phyloP scores from a whole-genome alignment of 768 basidiomycete species.

The Hericium coralloides region DNA sequence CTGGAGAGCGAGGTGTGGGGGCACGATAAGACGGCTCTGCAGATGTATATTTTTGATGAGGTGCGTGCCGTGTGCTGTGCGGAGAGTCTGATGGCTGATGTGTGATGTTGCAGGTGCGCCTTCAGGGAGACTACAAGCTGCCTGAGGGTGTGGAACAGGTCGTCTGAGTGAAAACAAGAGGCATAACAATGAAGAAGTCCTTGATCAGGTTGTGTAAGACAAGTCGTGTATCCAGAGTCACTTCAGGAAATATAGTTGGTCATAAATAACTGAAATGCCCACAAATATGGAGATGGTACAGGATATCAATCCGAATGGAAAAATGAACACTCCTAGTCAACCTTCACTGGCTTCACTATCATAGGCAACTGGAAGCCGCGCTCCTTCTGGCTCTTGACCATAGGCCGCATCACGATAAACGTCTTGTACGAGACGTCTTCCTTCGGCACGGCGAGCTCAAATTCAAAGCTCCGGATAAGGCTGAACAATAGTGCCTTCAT shows the following conservation, averaged over 20 bases:
- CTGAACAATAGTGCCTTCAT: slow-evolving; percentile 20
- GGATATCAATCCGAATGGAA: no score
- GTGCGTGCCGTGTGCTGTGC: slow-evolving; percentile 28
- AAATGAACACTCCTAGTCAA: no score
- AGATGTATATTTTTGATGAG: slow-evolving; percentile 83
- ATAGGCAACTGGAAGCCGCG: no score
- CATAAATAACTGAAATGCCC: no score
- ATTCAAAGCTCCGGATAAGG: slow-evolving; percentile 16
- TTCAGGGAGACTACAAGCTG: slow-evolving; percentile 56
- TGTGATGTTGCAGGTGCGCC: slow-evolving; percentile 38
- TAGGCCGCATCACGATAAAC: slow-evolving; percentile 10
- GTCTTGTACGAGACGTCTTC: slow-evolving; percentile 8
- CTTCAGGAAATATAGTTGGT: no score
- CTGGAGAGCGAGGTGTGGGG: slow-evolving; percentile 67
- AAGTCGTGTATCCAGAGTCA: no score
- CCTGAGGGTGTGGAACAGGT: slow-evolving; percentile 58
- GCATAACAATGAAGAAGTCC: not conserved
- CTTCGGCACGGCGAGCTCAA: slow-evolving; percentile 9
- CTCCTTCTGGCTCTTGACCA: not conserved
- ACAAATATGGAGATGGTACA: no score
- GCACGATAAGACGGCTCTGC: slow-evolving; percentile 69
- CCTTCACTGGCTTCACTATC: no score
- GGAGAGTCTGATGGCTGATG: not conserved
- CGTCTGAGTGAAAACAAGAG: not conserved
- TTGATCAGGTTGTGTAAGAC: not conserved